Conservation (phyloP, 1,139 yeast genomes). For the Candida sojae region DNA sequence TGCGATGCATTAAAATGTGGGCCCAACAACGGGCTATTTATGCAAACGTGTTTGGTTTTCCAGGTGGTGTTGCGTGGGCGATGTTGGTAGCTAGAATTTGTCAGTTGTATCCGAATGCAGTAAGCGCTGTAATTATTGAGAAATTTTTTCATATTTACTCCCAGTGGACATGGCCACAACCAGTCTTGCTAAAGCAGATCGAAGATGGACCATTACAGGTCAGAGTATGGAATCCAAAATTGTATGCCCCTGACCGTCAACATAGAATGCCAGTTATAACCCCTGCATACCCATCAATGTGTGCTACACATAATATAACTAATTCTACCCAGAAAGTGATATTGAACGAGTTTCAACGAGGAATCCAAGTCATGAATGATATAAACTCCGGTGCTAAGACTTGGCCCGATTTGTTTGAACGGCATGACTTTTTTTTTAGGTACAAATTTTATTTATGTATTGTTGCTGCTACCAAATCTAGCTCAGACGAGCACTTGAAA, state of each 20-base stretch:
- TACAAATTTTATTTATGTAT: slow-evolving; percentile 87
- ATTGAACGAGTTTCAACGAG: slow-evolving; percentile 72
- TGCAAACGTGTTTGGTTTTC: slow-evolving; percentile 94
- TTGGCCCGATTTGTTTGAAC: slow-evolving; percentile 77
- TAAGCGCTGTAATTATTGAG: slow-evolving; percentile 84
- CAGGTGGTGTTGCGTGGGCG: slow-evolving; percentile 99
- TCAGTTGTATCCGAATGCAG: slow-evolving; percentile 94
- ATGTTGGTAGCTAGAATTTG: slow-evolving; percentile 97
- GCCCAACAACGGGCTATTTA: slow-evolving; percentile 93
- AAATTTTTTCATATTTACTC: slow-evolving; percentile 84
- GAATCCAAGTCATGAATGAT: slow-evolving; percentile 68
- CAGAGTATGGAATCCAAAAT: slow-evolving; percentile 93
- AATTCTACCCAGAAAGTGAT: slow-evolving; percentile 84
- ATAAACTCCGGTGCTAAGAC: slow-evolving; percentile 61
- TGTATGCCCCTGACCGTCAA: slow-evolving; percentile 82
- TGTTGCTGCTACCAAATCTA: slow-evolving; percentile 71
- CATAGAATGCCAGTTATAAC: slow-evolving; percentile 99
- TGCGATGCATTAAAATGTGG: slow-evolving; percentile 93
- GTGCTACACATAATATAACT: slow-evolving; percentile 96
- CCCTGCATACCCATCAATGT: slow-evolving; percentile 99
- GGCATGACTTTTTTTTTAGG: slow-evolving; percentile 77
- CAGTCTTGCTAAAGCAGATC: slow-evolving; percentile 84
- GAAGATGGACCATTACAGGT: slow-evolving; percentile 98
- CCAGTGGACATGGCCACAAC: slow-evolving; percentile 99
- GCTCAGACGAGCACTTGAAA: slow-evolving; percentile 77